Conservation (phyloP, 192 early-diverging fungal species). For the Geranomyces variabilis region DNA sequence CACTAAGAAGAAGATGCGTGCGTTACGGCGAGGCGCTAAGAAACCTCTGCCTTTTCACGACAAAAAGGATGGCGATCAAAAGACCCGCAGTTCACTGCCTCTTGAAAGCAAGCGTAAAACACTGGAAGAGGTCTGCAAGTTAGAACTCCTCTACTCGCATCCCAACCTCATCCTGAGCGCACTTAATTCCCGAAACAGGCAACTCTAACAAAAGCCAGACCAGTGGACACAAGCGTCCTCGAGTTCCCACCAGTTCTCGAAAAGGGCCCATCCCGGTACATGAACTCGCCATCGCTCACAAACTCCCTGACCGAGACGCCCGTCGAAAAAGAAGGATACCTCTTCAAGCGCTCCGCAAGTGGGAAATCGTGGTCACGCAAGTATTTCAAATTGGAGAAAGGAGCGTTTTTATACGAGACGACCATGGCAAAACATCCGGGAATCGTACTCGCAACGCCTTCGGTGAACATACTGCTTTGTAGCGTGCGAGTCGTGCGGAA, state of each 20-base stretch:
- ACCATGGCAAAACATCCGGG: slow-evolving; percentile 51
- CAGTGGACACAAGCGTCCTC: background rate
- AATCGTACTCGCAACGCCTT: slow-evolving; percentile 53
- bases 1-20: too few relatives aligned
- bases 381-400: slow-evolving; percentile 17
- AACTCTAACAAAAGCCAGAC: slow-evolving; percentile 15
- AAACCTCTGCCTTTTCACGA: too few relatives aligned
- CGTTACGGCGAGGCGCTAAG: too few relatives aligned
- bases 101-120: slow-evolving; percentile 11
- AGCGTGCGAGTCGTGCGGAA: slow-evolving; percentile 52
- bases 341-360: background rate
- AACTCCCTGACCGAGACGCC: background rate
- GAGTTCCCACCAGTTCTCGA: background rate
- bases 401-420: slow-evolving; percentile 49
- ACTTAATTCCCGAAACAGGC: too few relatives aligned
- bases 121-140: slow-evolving; percentile 25
- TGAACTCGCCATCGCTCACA: background rate
- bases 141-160: too few relatives aligned
- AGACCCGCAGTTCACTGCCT: background rate
- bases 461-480: slow-evolving; percentile 61
- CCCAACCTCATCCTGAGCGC: too few relatives aligned
- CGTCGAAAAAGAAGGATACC: slow-evolving; percentile 8
- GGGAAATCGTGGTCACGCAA: background rate
- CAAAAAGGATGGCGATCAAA: background rate
- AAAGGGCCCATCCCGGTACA: background rate